A percentile compares a stretch with the other conserved stretches of the same genome.
Evolutionary conservation across 495 filamentous ascomycete species (phyloP).

Genomic region (Penicillium arizonense): DNA sequence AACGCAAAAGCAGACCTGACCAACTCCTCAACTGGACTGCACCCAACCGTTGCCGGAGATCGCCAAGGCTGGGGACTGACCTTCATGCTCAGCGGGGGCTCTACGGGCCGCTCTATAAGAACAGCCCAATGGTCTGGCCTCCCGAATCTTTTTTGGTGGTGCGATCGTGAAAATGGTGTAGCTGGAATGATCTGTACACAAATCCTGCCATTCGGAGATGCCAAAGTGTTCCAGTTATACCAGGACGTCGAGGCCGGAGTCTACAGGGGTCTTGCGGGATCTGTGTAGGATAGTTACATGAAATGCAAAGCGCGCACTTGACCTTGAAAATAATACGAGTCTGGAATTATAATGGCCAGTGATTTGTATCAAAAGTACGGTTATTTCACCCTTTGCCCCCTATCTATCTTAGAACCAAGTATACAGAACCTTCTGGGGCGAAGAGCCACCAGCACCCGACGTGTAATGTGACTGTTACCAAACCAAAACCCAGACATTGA

Average conservation of each 20-base stretch:
- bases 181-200: constrained; percentile 57
- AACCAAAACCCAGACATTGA: too few relatives aligned
- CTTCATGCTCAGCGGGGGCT: constrained; percentile 46
- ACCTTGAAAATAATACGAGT: too few relatives aligned
- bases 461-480: too few relatives aligned
- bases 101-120: constrained; percentile 47
- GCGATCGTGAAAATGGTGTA: constrained; percentile 56
- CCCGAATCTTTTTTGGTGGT: constrained; percentile 62
- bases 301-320: too few relatives aligned
- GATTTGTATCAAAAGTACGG: too few relatives aligned
- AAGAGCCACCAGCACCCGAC: too few relatives aligned
- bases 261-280: background rate
- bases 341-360: too few relatives aligned
- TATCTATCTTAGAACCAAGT: too few relatives aligned
- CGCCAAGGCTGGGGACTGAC: constrained; percentile 61
- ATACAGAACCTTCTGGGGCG: too few relatives aligned
- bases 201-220: constrained; percentile 54
- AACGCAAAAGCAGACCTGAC: constrained; percentile 52
- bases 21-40: constrained; percentile 43
- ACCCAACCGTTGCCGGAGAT: constrained; percentile 47
- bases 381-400: too few relatives aligned
- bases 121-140: constrained; percentile 60
- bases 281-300: too few relatives aligned
- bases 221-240: background rate
- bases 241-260: constrained; percentile 1